phyloP scores from a whole-genome alignment of 106 monocot species.

The Posidonia australis region DNA sequence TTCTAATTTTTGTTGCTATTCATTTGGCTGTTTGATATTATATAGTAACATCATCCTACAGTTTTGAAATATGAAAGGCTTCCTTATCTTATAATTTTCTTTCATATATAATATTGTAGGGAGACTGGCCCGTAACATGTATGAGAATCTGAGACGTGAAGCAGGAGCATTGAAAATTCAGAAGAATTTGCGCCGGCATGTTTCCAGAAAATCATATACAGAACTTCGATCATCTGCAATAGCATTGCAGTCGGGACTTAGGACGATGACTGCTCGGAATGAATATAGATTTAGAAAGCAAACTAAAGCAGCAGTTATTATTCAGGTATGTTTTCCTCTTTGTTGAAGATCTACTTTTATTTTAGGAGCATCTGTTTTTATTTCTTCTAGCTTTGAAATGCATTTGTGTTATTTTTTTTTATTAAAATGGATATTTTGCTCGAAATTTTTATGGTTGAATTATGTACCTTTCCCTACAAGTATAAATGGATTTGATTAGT shows the following conservation, averaged over 20 bases:
- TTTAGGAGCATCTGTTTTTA: too few relatives aligned
- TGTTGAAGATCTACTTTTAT: too few relatives aligned
- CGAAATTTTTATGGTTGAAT: too few relatives aligned
- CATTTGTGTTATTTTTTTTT: too few relatives aligned
- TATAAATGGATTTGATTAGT: too few relatives aligned
- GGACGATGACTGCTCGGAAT: constrained; percentile 61
- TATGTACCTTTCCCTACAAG: too few relatives aligned
- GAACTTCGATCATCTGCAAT: constrained; percentile 34
- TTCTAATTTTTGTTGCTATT: too few relatives aligned
- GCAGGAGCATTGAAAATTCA: constrained; percentile 69
- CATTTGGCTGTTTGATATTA: too few relatives aligned
- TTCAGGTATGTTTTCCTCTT: constrained; percentile 37
- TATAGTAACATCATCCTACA: too few relatives aligned
- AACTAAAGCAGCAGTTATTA: constrained; percentile 55
- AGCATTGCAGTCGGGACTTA: constrained; percentile 56
- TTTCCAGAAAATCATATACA: constrained; percentile 41
- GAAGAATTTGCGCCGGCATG: constrained; percentile 40
- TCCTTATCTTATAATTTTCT: background rate
- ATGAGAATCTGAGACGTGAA: constrained; percentile 59
- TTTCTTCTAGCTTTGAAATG: too few relatives aligned
- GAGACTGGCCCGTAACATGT: constrained; percentile 57
- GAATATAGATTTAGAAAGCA: constrained; percentile 69
- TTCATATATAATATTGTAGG: constrained; percentile 21
- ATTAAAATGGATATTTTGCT: too few relatives aligned
- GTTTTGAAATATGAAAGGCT: too few relatives aligned